A percentile compares a stretch with the other conserved stretches of the same genome.
These are phyloP conservation scores for Penicillium vulpinum DNA, from an alignment of 2,329 filamentous ascomycete species.

Conservation along the genomic window DNA sequence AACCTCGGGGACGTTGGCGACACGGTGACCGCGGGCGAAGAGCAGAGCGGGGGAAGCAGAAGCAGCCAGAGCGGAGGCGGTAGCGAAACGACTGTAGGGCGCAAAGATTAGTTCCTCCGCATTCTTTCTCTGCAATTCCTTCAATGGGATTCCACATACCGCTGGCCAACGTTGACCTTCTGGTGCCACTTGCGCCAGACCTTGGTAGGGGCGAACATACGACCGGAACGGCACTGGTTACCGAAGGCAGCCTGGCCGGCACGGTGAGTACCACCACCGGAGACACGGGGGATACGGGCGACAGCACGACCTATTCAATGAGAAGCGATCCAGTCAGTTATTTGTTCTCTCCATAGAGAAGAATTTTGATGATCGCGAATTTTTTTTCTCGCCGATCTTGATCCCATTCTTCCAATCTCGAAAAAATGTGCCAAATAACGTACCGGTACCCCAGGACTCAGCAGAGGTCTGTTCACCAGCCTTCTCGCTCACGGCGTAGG, in stretches of 20 bases:
- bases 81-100: slow-evolving; percentile 79
- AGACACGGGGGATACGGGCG: slow-evolving; percentile 99
- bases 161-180: slow-evolving; percentile 99
- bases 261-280: slow-evolving; percentile 99
- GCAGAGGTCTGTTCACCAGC: slow-evolving; percentile 99
- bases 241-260: slow-evolving; percentile 99
- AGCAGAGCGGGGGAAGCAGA: slow-evolving; percentile 93
- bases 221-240: slow-evolving; percentile 99
- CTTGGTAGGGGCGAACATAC: slow-evolving; percentile 99
- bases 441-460: slow-evolving; percentile 99
- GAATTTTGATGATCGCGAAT: background rate
- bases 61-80: slow-evolving; percentile 93
- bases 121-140: background rate
- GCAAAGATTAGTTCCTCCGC: slow-evolving; percentile 13
- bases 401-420: slow-evolving; percentile 21
- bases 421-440: slow-evolving; percentile 47
- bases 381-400: slow-evolving; percentile 5
- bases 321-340: slow-evolving; percentile 13
- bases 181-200: slow-evolving; percentile 99
- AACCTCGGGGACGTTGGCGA: slow-evolving; percentile 90
- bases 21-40: slow-evolving; percentile 93
- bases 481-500: slow-evolving; percentile 99
- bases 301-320: slow-evolving; percentile 79
- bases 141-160: slow-evolving; percentile 56
- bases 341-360: background rate